Evolutionary conservation across 257 asterid species (phyloP).

Genomic region (Coffea eugenioides): DNA sequence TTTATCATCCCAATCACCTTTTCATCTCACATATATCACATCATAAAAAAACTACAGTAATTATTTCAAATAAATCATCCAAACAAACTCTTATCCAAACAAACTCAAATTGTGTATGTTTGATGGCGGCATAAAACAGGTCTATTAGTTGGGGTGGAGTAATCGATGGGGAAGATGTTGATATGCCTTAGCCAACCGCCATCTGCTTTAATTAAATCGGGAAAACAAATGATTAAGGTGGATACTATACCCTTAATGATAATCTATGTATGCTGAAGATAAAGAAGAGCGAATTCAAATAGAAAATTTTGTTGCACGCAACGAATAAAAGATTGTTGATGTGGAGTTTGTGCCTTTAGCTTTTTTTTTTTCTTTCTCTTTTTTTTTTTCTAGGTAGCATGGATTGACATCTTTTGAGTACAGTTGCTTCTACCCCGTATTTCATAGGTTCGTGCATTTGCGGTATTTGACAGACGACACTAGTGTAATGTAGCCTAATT

Average conservation of each 20-base stretch:
- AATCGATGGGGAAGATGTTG: conserved; percentile 15
- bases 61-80: no score
- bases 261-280: neutral
- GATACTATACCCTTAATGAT: neutral
- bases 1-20: no score
- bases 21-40: no score
- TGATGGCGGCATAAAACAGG: neutral
- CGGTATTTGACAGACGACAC: no score
- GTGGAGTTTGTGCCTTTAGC: neutral
- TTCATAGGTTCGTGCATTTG: no score
- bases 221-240: neutral
- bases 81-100: no score
- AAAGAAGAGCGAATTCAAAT: neutral
- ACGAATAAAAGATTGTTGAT: neutral
- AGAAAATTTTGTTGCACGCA: conserved; percentile 1
- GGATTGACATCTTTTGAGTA: no score
- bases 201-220: neutral
- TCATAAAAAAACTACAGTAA: no score
- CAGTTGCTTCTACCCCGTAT: no score
- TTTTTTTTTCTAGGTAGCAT: no score
- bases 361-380: no score
- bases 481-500: no score
- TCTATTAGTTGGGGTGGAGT: conserved; percentile 16
- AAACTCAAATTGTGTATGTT: neutral
- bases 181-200: conserved; percentile 21